Base-by-base conservation (phyloP, 768 basidiomycete species). In the Pleurotus pulmonarius region DNA sequence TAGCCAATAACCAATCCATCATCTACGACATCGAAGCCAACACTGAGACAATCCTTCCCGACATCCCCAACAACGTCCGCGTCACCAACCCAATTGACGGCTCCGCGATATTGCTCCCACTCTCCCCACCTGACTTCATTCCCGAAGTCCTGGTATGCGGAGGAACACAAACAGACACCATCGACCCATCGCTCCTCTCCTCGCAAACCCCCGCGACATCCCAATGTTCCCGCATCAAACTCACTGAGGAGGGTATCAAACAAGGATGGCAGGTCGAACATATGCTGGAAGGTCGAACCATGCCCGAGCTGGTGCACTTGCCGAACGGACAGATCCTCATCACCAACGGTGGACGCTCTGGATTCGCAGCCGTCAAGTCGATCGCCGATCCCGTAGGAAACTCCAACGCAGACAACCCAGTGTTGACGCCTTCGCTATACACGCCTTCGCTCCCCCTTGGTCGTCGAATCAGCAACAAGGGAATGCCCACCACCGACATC, bases 381-480 rank as follows among this genome's bases (percentile, higher is more conserved):
- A 63, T 62, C 18, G 11, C 38, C 13, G 64, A 66, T 55, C 45
- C 64, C 15, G 56, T 67, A 47, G 46, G 46, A 12, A 56, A 22
- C 56, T 61, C 63, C 37, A 70, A 70, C 57, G 67, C 69, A 1
- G 68, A 68, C 48, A 58, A 70, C 59, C 65, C 69, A 13, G 62
- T 54, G n/a, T 68, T 71, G 24, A 74, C 69, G 37, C 81, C 82
- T 9, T 71, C 75, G 5, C 58, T 83, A 49, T 86, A 83, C 67
- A 77, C 77, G 52, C 75, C 79, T 5, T 63, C 62, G 55, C 71
- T 72, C 4, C 64, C 72, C 1, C 63, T 69, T 0, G 85, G 84
- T 15, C 60, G 67, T 47, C 70, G 76, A 43, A 77, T 74, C 69
- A 79, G 75, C 69, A 77, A 76, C 60, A 69, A 72, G n/a, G 79